Evolutionary conservation across 495 filamentous ascomycete species (phyloP).

Genomic region (Podospora australis): DNA sequence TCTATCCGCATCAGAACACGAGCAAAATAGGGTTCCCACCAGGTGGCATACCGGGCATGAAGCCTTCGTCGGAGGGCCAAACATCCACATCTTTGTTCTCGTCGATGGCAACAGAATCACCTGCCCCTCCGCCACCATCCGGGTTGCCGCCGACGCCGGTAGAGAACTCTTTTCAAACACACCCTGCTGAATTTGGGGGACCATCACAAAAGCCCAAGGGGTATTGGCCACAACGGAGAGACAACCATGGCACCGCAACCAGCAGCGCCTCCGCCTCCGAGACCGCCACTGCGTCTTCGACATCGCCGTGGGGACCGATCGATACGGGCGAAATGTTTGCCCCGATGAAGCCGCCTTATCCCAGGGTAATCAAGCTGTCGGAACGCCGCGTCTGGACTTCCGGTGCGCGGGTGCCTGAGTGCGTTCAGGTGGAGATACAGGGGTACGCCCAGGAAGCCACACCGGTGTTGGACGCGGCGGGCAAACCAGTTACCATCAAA

Average conservation of each 20-base stretch:
- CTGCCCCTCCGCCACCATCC: background rate
- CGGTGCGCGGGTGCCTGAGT: slow-evolving; percentile 33
- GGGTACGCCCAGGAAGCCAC: slow-evolving; percentile 28
- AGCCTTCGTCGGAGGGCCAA: background rate
- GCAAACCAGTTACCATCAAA: slow-evolving; percentile 44
- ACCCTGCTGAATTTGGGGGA: no score
- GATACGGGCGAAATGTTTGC: slow-evolving; percentile 10
- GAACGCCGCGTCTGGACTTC: slow-evolving; percentile 55
- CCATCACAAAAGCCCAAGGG: background rate
- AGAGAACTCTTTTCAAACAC: no score
- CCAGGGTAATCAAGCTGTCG: slow-evolving; percentile 70
- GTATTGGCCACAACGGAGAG: background rate
- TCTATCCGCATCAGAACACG: slow-evolving; percentile 63
- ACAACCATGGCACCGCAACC: no score
- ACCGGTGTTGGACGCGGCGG: slow-evolving; percentile 33
- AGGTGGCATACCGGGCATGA: background rate
- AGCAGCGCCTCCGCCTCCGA: no score
- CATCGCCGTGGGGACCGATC: slow-evolving; percentile 10
- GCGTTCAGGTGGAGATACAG: slow-evolving; percentile 64
- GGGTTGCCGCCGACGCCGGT: background rate
- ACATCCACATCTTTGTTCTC: background rate
- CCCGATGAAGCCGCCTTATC: slow-evolving; percentile 42
- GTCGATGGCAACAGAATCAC: slow-evolving; percentile 3
- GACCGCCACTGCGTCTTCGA: slow-evolving; percentile 9
- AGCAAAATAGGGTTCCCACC: slow-evolving; percentile 20